phyloP scores from a whole-genome alignment of 805 yeast species.

The Candida adriatica region DNA sequence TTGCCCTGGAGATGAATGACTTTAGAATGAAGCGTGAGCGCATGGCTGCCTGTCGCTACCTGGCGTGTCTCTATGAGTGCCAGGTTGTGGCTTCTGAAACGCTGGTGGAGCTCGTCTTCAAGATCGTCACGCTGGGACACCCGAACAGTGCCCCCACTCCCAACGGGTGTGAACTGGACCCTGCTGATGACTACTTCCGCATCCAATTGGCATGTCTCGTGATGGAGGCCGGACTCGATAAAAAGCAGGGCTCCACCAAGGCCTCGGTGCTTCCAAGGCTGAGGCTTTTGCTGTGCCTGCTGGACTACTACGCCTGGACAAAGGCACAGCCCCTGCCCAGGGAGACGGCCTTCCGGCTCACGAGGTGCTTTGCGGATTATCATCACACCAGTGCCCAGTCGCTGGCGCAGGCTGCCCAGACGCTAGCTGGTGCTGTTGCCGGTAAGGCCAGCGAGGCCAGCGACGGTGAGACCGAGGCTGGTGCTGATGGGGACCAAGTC shows the following conservation, averaged over 20 bases:
- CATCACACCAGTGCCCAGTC: conserved; percentile 30
- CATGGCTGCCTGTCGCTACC: conserved; percentile 51
- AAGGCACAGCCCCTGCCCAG: conserved; percentile 58
- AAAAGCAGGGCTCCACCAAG: conserved; percentile 13
- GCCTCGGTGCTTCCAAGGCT: conserved; percentile 23
- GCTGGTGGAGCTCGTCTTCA: conserved; percentile 45
- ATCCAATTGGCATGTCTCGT: conserved; percentile 45
- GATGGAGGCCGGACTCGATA: no score
- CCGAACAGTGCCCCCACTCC: conserved; percentile 49
- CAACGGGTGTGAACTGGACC: conserved; percentile 41
- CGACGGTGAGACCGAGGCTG: no score
- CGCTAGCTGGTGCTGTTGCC: conserved; percentile 31
- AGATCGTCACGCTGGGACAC: conserved; percentile 61
- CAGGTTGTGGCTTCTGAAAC: conserved; percentile 39
- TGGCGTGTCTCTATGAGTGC: conserved; percentile 50
- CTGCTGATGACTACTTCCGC: conserved; percentile 65
- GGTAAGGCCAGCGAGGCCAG: no score
- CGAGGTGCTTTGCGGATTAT: conserved; percentile 34
- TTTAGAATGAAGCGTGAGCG: conserved; percentile 54
- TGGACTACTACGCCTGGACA: conserved; percentile 64
- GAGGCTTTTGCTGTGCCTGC: conserved; percentile 42
- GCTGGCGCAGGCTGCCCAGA: conserved; percentile 36
- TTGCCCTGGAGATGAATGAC: conserved; percentile 62
- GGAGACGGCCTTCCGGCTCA: conserved; percentile 51
- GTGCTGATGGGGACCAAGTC: no score